A percentile compares a stretch with the other conserved stretches of the same genome.
Evolutionary conservation across 1,284 basidiomycete genomes (phyloP).

Genomic region (Gastroboletus turbinatus): DNA sequence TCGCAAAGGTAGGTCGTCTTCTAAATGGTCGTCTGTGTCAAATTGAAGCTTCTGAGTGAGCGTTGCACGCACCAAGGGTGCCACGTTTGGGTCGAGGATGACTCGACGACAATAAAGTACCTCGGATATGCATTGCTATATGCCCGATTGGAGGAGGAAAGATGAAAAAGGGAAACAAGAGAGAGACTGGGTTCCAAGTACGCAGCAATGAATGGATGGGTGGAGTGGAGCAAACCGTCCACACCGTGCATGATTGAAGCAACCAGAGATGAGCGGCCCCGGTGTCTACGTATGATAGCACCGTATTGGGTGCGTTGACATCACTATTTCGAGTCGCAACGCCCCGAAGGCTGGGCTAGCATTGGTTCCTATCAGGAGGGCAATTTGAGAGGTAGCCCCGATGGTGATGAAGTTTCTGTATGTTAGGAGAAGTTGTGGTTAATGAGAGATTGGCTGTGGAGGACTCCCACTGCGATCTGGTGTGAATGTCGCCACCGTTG

Average conservation of each 20-base stretch:
- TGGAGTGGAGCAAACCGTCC: constrained; percentile 15
- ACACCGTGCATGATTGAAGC: background rate
- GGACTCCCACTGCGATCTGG: background rate
- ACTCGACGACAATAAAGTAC: constrained; percentile 9
- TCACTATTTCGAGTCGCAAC: constrained; percentile 4
- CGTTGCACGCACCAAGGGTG: constrained; percentile 2
- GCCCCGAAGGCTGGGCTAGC: constrained; percentile 1
- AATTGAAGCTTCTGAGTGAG: constrained; percentile 17
- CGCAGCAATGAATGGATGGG: constrained; percentile 1
- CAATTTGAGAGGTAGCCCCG: background rate
- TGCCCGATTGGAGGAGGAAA: constrained; percentile 8
- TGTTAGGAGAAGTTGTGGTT: background rate
- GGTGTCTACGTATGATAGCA: background rate
- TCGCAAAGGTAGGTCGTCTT: constrained; percentile 23
- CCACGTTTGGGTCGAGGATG: constrained; percentile 12
- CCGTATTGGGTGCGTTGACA: constrained; percentile 8
- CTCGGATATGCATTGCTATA: constrained; percentile 14
- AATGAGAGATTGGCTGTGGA: background rate
- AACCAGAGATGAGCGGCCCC: background rate
- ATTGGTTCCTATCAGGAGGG: constrained; percentile 1
- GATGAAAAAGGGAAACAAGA: background rate
- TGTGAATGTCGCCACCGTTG: background rate
- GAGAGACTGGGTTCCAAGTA: background rate
- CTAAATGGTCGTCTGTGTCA: constrained; percentile 20
- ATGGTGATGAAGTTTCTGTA: background rate